Base-by-base conservation (phyloP, 1,284 basidiomycete genomes). In the Cutaneotrichosporon sp. region DNA sequence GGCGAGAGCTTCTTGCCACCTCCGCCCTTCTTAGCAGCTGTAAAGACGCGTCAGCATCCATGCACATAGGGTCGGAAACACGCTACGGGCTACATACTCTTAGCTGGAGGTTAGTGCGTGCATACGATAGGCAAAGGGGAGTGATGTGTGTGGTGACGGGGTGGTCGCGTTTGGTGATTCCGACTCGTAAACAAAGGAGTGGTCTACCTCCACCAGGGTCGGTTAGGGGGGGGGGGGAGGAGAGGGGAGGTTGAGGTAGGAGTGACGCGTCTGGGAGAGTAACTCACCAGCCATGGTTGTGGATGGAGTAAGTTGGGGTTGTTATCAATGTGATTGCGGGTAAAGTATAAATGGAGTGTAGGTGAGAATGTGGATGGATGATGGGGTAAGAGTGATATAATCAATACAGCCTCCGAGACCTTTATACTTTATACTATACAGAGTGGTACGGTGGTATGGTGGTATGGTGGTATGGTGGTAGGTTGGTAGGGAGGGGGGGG, bases 221-320 rank as follows among this genome's bases (percentile, higher is more conserved):
- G 34, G 34, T 9, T 36, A 9, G 7, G 34, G 34, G 34, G 34
- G 34, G 34, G n/a, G n/a, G n/a, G n/a, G n/a, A n/a, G n/a, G n/a
- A n/a, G n/a, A n/a, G 34, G 34, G 34, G 34, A 5, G 34, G 34
- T 9, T 36, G 34, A 13, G 34, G 34, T 36, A 2, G 11, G 11
- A 36, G 34, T 36, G 34, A 36, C 34, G 34, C 34, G 34, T 36
- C 11, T 36, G 8, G 7, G 34, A 36, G 16, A 18, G 46, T 62
- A 49, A 77, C 76, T 75, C 66, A 77, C 76, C 74, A 71, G 76
- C 72, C 76, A 77, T 77, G 32, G 31, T 56, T 36, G 34, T 52
- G 55, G 14, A 53, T 30, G 32, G 36, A 21, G 5, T 22, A 32
- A 38, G 52, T 53, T 32, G 51, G 30, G 36, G 56, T 36, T 11